phyloP scores from a whole-genome alignment of 345 rosid genomes.

The Rhodomyrtus tomentosa region DNA sequence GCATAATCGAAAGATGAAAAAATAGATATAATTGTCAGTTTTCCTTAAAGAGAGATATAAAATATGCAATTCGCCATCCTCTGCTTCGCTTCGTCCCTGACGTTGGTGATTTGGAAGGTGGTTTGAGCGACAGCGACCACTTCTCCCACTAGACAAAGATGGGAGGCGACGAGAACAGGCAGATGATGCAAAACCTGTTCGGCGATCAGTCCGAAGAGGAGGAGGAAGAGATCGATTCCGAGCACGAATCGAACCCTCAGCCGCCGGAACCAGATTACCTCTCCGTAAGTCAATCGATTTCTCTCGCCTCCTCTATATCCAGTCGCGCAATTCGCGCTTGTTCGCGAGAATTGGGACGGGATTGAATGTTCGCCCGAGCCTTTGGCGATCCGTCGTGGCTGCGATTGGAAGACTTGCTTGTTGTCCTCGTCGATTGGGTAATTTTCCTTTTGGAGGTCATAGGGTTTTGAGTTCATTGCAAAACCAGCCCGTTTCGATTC shows the following conservation, averaged over 20 bases:
- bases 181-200: constrained; percentile 96
- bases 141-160: constrained; percentile 11
- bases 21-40: background rate
- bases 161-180: constrained; percentile 86
- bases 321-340: background rate
- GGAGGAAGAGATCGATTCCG: constrained; percentile 86
- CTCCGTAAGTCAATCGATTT: constrained; percentile 31
- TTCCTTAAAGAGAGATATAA: background rate
- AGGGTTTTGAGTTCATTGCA: background rate
- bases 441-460: background rate
- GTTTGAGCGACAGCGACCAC: background rate
- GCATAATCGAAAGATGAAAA: background rate
- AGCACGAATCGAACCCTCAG: constrained; percentile 91
- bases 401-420: background rate
- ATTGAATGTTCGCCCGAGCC: background rate
- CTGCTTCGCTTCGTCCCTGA: background rate
- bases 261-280: constrained; percentile 63
- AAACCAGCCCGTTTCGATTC: background rate
- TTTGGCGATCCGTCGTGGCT: background rate
- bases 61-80: background rate
- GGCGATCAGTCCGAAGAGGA: constrained; percentile 96
- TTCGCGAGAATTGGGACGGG: background rate
- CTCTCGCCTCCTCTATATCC: background rate
- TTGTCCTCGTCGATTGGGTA: background rate
- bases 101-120: background rate